Evolutionary conservation across 2,329 filamentous ascomycete species (phyloP), one percentile per base, ranked within the genome.

Genomic region (Tolypocladium album): DNA sequence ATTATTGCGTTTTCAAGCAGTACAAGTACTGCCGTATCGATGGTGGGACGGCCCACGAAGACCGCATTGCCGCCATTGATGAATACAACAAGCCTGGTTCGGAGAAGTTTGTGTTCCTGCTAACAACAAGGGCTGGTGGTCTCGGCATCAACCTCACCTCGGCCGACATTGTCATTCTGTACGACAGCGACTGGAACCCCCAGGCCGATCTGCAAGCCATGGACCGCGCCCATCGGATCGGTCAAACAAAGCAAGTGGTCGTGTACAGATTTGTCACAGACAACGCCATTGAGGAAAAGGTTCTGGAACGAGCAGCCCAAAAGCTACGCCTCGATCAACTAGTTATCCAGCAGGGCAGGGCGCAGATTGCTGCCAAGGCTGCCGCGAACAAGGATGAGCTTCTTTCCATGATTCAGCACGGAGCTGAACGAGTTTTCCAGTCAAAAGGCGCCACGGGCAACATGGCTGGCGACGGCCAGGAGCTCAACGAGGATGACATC

Each of bases 181-280:
- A 94, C 70, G 94, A 99, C 73, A 97, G 92, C 68, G 94, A 99
- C 72, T 99, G 94, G 94, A 97, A 97, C 69, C 94, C 94, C 12
- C 94, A 99, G 75, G 94, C 94, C 22, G 94, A 99, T 85, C 77
- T 99, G 61, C 94, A 99, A 74, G 94, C 94, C 60, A 99, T 99
- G 94, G 94, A 99, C 70, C 90, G 94, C 71, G 94, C 94, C 58
- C 94, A 99, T 77, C 91, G 94, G 77, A 99, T 99, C 67, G 94
- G 94, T 45, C 94, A 99, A 76, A 99, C 91, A 6, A 99, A 99
- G 76, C 94, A 99, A 72, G 94, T 99, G 13, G 84, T 92, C 52
- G 94, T 99, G 4, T 99, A 96, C 78, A 86, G 94, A 62, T 97
- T 99, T 68, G 90, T 99, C 31, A 99, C 95, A 0, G 94, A 99